phyloP scores from a whole-genome alignment of 2,329 filamentous ascomycete species.

The Tympanopsis confertula region DNA sequence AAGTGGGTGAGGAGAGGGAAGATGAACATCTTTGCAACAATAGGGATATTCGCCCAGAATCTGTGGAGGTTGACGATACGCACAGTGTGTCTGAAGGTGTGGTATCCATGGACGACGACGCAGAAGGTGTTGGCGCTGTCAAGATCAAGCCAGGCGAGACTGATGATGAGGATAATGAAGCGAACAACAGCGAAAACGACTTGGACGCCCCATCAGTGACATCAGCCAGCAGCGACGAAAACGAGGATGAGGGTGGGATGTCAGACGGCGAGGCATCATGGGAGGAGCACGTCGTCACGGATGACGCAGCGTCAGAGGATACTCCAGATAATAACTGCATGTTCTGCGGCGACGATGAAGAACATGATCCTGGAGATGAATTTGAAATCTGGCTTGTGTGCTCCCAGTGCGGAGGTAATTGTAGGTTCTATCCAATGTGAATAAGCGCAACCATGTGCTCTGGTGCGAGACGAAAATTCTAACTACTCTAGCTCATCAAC shows the following conservation, averaged over 20 bases:
- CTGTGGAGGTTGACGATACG: no score
- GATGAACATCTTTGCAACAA: no score
- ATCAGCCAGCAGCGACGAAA: slow-evolving; percentile 15
- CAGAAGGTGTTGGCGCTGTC: slow-evolving; percentile 43
- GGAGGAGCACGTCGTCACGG: background rate
- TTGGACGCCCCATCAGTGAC: slow-evolving; percentile 15
- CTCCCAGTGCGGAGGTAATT: slow-evolving; percentile 66
- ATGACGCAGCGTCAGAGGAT: background rate
- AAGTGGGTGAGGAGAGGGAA: no score
- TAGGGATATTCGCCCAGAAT: no score
- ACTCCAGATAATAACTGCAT: background rate
- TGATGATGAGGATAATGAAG: slow-evolving; percentile 24
- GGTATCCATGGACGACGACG: slow-evolving; percentile 34
- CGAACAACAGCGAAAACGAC: slow-evolving; percentile 18
- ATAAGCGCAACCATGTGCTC: slow-evolving; percentile 4
- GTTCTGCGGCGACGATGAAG: slow-evolving; percentile 74
- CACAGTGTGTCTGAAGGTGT: no score
- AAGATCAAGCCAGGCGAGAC: slow-evolving; percentile 42
- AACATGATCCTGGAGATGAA: slow-evolving; percentile 70
- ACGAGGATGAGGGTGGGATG: slow-evolving; percentile 15
- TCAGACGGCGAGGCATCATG: slow-evolving; percentile 12
- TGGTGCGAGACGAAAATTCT: slow-evolving; percentile 21
- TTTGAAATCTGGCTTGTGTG: slow-evolving; percentile 73
- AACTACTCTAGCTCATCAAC: slow-evolving; percentile 64
- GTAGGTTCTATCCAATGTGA: slow-evolving; percentile 39